Percentiles rank a stretch among this genome's conserved stretches.
Conservation (phyloP, 139 green algal genomes). For the Micractinium conductrix region DNA sequence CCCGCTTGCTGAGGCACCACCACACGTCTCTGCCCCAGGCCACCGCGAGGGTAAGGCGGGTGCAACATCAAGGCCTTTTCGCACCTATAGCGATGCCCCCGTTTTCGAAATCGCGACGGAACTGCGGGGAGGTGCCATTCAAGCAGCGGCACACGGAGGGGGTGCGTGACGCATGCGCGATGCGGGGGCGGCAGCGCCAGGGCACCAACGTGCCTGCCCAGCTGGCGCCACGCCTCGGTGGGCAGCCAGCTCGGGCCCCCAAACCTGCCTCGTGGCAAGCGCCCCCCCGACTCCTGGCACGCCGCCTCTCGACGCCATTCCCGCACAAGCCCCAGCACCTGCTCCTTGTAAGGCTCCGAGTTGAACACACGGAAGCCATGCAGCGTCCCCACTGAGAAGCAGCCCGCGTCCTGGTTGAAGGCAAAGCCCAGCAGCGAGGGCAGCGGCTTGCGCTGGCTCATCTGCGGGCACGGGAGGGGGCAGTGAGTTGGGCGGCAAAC, state of each 20-base stretch:
- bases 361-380: constrained; percentile 93
- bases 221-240: too few species aligned
- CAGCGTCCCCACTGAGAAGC: constrained; percentile 85
- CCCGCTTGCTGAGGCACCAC: too few species aligned
- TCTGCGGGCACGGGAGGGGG: too few species aligned
- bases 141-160: not conserved
- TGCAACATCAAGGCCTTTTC: too few species aligned
- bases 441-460: constrained; percentile 11
- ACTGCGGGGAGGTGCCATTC: constrained; percentile 57
- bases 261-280: too few species aligned
- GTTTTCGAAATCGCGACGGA: constrained; percentile 82
- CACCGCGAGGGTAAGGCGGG: too few species aligned
- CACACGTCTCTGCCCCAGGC: too few species aligned
- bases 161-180: not conserved
- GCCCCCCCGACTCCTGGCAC: too few species aligned
- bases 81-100: constrained; percentile 74
- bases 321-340: constrained; percentile 52
- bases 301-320: not conserved
- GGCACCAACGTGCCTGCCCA: not conserved
- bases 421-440: not conserved
- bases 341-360: constrained; percentile 92
- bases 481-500: too few species aligned
- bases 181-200: not conserved
- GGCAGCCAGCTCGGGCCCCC: too few species aligned
- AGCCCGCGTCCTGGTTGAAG: constrained; percentile 48